Base-by-base conservation (phyloP, 306 rosid genomes). In the Vicia villosa region DNA sequence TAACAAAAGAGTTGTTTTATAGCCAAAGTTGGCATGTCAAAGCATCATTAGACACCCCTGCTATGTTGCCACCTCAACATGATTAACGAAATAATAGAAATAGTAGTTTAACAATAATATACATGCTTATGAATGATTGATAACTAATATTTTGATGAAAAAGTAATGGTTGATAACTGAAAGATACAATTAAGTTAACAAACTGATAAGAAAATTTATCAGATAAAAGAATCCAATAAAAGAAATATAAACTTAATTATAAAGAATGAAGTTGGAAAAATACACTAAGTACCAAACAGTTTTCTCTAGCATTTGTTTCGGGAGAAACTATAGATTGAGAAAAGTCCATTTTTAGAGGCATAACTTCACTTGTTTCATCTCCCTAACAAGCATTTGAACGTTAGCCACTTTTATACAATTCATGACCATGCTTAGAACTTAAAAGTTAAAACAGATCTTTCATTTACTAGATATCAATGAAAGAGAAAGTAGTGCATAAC, bases 11-110 rank as follows among this genome's bases (percentile, higher is more conserved):
- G 45, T 4, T 3, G 24, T 52, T 52, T 52, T 50, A 20, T 52
- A 21, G 11, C 7, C 34, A 52, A 52, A 11, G 10, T 21, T 21
- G 37, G 16, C 14, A 55, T 24, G 36, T 55, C 37, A 56, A 56
- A 56, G 40, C 38, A 26, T 56, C 63, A 56, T 5, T 28, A 14
- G 16, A 20, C 28, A 50, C 21, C 8, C 8, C 52, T 43, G 10
- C 52, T 46, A 46, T 46, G 52, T 46, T 46, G 28, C 30, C 26
- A 49, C 10, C 24, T 49, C 55, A 49, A 49, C 30, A 51, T 54
- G 65, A 41, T 57, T 47, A 22, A 65, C 40, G 19, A 64, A 66
- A 59, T 61, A 24, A 51, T 8, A 1, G 68, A 59, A 78, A 78
- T 21, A 66, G 49, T 46, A 50, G 16, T 60, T 15, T 56, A 56